A percentile compares a stretch with the other conserved stretches of the same genome.
These are phyloP conservation scores for Ramaria sp. DNA, from an alignment of 768 basidiomycete species.

Conservation along the genomic window DNA sequence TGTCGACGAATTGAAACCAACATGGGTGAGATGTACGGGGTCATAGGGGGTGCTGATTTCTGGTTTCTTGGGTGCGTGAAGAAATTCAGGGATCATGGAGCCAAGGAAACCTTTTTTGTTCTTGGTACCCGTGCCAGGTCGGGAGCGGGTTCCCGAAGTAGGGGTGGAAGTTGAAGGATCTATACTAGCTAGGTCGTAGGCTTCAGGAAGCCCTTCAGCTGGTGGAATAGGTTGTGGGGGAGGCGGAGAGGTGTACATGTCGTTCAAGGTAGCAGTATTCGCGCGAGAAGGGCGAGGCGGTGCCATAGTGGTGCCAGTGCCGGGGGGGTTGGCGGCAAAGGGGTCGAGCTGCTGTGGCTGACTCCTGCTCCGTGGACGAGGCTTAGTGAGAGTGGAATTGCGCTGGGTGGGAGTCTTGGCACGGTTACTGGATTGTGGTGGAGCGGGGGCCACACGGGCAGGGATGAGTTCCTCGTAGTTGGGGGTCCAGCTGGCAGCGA, in stretches of 20 bases:
- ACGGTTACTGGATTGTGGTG: constrained; percentile 25
- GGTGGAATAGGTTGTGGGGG: constrained; percentile 24
- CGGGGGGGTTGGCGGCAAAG: constrained; percentile 16
- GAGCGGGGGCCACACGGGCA: not conserved
- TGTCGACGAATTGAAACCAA: constrained; percentile 97
- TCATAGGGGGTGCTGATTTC: constrained; percentile 98
- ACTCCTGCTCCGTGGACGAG: constrained; percentile 14
- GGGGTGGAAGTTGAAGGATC: not conserved
- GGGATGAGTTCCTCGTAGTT: constrained; percentile 5
- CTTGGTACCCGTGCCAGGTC: constrained; percentile 20
- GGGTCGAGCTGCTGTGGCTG: constrained; percentile 5
- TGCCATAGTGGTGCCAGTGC: constrained; percentile 31
- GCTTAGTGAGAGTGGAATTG: constrained; percentile 20
- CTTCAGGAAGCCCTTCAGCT: constrained; percentile 18
- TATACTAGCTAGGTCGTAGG: not conserved
- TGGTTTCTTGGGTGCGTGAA: constrained; percentile 62
- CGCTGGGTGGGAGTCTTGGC: constrained; percentile 21
- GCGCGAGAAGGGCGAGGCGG: constrained; percentile 76
- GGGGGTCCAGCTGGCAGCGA: constrained; percentile 23
- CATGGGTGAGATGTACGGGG: constrained; percentile 97
- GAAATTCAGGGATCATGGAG: constrained; percentile 56
- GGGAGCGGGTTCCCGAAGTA: not conserved
- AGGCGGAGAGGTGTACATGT: constrained; percentile 36
- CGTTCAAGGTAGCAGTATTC: constrained; percentile 73
- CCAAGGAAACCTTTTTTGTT: constrained; percentile 53